Percentiles rank a stretch among this genome's conserved stretches.
These are phyloP conservation scores for Aspergillus neoniger DNA, from an alignment of 2,329 filamentous ascomycete genomes.

Conservation along the genomic window DNA sequence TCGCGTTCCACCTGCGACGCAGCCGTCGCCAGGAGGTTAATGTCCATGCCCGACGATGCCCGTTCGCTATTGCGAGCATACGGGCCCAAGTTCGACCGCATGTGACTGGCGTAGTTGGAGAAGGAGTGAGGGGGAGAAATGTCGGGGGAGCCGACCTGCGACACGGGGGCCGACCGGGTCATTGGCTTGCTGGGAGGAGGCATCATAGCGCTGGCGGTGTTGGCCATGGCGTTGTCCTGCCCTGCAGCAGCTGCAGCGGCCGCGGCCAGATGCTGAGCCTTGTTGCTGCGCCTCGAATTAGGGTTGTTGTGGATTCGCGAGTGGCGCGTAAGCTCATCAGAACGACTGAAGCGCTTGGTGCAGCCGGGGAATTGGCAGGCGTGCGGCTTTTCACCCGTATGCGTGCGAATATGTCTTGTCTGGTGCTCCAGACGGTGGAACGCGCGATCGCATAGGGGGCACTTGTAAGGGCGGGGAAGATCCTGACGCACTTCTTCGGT, in stretches of 20 bases:
- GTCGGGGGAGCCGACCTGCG: conserved; percentile 87
- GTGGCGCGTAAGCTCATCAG: conserved; percentile 93
- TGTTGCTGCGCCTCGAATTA: conserved; percentile 91
- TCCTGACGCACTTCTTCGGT: conserved; percentile 68
- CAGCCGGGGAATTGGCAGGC: conserved; percentile 93
- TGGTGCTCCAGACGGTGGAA: conserved; percentile 98
- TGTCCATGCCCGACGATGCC: conserved; percentile 57
- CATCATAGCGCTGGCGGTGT: conserved; percentile 66
- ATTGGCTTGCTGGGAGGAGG: conserved; percentile 76
- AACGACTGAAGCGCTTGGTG: conserved; percentile 95
- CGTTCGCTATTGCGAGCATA: conserved; percentile 54
- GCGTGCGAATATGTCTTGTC: conserved; percentile 86
- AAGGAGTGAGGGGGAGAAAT: conserved; percentile 93
- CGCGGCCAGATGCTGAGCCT: conserved; percentile 67
- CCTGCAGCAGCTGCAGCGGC: conserved; percentile 56
- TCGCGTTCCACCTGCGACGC: conserved; percentile 68
- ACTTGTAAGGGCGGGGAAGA: conserved; percentile 96
- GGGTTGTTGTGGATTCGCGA: conserved; percentile 99
- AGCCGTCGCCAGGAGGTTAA: conserved; percentile 69
- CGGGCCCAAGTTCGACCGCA: conserved; percentile 59
- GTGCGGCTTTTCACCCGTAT: conserved; percentile 97
- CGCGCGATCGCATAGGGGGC: conserved; percentile 95
- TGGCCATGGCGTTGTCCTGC: conserved; percentile 51
- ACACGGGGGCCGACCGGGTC: conserved; percentile 84
- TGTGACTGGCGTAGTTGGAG: conserved; percentile 60